These are phyloP conservation scores for Geotrichum cucujoidarum DNA, from an alignment of 1,139 yeast species.

Conservation along the genomic window DNA sequence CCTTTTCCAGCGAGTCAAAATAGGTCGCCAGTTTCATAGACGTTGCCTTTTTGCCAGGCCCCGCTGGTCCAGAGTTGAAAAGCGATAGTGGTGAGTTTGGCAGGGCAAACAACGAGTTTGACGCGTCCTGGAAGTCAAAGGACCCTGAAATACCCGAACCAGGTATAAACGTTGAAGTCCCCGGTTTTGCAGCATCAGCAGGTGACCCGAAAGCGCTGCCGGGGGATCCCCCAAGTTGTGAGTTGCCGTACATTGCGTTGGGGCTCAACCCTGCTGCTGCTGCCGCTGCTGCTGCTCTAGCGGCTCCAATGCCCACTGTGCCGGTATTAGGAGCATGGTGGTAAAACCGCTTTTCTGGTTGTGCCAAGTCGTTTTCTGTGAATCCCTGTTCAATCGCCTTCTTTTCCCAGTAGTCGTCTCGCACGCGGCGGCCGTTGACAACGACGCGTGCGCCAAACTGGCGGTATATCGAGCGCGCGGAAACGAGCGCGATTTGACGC, in stretches of 20 bases:
- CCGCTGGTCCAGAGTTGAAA: not conserved
- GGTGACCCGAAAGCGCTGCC: slow-evolving; percentile 4
- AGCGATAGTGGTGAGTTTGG: slow-evolving; percentile 6
- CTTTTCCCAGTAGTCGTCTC: slow-evolving; percentile 78
- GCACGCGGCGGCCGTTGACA: slow-evolving; percentile 56
- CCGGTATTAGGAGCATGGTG: slow-evolving; percentile 23
- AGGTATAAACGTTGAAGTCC: slow-evolving; percentile 26
- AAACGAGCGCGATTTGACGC: slow-evolving; percentile 57
- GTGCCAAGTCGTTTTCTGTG: slow-evolving; percentile 44
- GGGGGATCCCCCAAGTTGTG: slow-evolving; percentile 5
- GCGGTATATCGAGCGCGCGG: slow-evolving; percentile 61
- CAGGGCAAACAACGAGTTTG: not conserved
- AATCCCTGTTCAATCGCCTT: slow-evolving; percentile 57
- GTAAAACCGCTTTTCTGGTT: slow-evolving; percentile 28
- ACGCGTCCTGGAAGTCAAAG: slow-evolving; percentile 30
- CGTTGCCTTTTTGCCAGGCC: slow-evolving; percentile 16
- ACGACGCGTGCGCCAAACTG: slow-evolving; percentile 69
- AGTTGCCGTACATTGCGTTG: not conserved
- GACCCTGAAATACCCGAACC: slow-evolving; percentile 32
- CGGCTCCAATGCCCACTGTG: slow-evolving; percentile 19
- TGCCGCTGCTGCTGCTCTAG: slow-evolving; percentile 16
- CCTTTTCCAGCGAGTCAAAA: slow-evolving; percentile 18
- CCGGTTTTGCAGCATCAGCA: not conserved
- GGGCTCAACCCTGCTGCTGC: slow-evolving; percentile 6
- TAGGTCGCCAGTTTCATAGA: slow-evolving; percentile 17